These are phyloP conservation scores for Plasmopara halstedii DNA, from an alignment of 352 stramenopile genomes.

Conservation along the genomic window DNA sequence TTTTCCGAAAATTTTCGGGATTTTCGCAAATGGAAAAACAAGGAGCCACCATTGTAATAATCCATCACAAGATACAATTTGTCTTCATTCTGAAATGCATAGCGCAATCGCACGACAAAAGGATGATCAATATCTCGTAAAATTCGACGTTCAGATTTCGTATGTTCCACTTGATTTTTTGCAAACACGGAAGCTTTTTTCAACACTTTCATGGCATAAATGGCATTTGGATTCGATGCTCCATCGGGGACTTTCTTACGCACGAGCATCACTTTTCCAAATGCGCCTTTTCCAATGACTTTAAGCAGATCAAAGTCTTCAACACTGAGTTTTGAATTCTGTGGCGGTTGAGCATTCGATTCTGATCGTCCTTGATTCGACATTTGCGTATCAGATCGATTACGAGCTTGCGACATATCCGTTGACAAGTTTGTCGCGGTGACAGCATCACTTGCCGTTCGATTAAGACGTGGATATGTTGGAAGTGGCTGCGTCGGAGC, in stretches of 20 bases:
- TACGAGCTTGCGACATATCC: slow-evolving; percentile 27
- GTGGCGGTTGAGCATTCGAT: slow-evolving; percentile 24
- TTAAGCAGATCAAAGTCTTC: slow-evolving; percentile 95
- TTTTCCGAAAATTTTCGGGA: slow-evolving; percentile 87
- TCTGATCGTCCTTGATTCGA: slow-evolving; percentile 50
- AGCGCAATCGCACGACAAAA: slow-evolving; percentile 90
- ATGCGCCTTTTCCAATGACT: slow-evolving; percentile 93
- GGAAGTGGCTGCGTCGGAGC: slow-evolving; percentile 8
- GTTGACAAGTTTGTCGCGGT: slow-evolving; percentile 26
- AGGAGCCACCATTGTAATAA: slow-evolving; percentile 89
- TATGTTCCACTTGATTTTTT: slow-evolving; percentile 92
- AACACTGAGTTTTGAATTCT: slow-evolving; percentile 71
- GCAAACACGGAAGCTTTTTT: slow-evolving; percentile 88
- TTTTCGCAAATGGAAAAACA: slow-evolving; percentile 91
- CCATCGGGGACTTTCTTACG: slow-evolving; percentile 84
- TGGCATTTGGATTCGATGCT: slow-evolving; percentile 55
- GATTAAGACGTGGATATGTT: slow-evolving; percentile 41
- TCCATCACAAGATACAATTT: slow-evolving; percentile 92
- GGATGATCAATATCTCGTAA: slow-evolving; percentile 88
- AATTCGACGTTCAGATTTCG: slow-evolving; percentile 87
- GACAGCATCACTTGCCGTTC: slow-evolving; percentile 50
- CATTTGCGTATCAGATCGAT: slow-evolving; percentile 73
- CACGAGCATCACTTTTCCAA: slow-evolving; percentile 95
- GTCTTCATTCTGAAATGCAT: slow-evolving; percentile 91
- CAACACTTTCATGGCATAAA: slow-evolving; percentile 92